phyloP scores from a whole-genome alignment of 495 filamentous ascomycete species.

The Podospora pseudoanserina region DNA sequence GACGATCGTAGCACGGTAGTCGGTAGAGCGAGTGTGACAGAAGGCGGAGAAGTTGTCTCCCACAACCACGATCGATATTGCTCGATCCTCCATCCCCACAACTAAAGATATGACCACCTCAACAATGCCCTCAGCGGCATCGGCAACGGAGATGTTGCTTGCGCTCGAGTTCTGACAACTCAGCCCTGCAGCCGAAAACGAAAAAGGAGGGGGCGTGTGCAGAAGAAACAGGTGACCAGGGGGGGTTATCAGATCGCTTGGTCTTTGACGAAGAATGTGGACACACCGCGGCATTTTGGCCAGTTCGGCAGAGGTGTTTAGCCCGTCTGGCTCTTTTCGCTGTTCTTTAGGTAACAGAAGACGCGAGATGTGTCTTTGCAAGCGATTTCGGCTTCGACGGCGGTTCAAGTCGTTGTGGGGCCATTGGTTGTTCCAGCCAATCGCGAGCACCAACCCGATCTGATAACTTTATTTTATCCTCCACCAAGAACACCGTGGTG shows the following conservation, averaged over 20 bases:
- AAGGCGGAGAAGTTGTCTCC: neutral
- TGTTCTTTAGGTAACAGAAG: neutral
- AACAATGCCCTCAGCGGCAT: too few relatives aligned
- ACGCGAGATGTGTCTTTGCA: neutral
- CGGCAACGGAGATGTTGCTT: too few relatives aligned
- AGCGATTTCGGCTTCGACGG: neutral
- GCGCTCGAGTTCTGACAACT: neutral
- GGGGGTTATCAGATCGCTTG: neutral
- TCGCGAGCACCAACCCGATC: neutral
- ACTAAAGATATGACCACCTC: neutral
- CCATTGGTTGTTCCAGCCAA: neutral
- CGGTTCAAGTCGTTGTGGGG: neutral
- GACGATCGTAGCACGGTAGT: neutral
- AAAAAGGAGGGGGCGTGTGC: neutral
- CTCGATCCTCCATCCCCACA: neutral
- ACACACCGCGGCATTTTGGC: neutral
- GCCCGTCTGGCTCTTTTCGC: neutral
- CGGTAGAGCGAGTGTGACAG: neutral
- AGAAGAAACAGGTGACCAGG: neutral
- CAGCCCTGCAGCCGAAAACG: neutral
- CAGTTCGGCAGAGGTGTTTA: neutral
- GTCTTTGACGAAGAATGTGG: neutral
- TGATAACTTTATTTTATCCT: neutral
- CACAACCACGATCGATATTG: neutral
- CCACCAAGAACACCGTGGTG: neutral